phyloP scores from a whole-genome alignment of 371 early-diverging fungal species.

The Mucor mucedo region DNA sequence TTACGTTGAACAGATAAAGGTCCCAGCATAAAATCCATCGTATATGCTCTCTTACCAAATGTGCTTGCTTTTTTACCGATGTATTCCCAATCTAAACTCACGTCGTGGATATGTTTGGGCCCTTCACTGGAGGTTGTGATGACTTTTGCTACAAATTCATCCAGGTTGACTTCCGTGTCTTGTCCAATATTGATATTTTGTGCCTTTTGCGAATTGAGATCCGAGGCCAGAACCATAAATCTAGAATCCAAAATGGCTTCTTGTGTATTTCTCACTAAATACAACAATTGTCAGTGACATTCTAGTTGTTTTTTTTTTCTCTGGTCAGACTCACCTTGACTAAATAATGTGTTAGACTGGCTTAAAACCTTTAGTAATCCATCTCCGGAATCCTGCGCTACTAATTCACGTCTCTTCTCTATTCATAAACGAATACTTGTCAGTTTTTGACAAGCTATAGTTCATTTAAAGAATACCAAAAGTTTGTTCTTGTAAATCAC shows the following conservation, averaged over 20 bases:
- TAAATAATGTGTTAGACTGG: slow-evolving; percentile 63
- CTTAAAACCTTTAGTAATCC: slow-evolving; percentile 29
- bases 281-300: neutral
- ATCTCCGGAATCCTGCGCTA: slow-evolving; percentile 43
- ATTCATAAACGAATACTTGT: neutral
- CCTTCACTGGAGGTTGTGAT: slow-evolving; percentile 54
- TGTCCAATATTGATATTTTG: slow-evolving; percentile 73
- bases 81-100: slow-evolving; percentile 62
- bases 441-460: no score
- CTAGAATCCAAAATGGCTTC: slow-evolving; percentile 91
- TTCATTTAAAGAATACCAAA: slow-evolving; percentile 40
- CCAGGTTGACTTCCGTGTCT: slow-evolving; percentile 69
- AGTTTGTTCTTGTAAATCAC: slow-evolving; percentile 53
- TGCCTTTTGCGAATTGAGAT: slow-evolving; percentile 78
- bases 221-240: slow-evolving; percentile 74
- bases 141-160: slow-evolving; percentile 73
- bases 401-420: slow-evolving; percentile 59
- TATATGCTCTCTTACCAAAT: slow-evolving; percentile 60
- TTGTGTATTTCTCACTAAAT: slow-evolving; percentile 70
- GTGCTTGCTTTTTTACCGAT: slow-evolving; percentile 64
- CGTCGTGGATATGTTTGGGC: slow-evolving; percentile 20
- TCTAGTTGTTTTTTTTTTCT: neutral
- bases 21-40: slow-evolving; percentile 80
- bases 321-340: slow-evolving; percentile 37
- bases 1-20: slow-evolving; percentile 71